Evolutionary conservation across 768 basidiomycete genomes (phyloP), one percentile per base, ranked within the genome.

Genomic region (Tylopilus vinaceipallidus): DNA sequence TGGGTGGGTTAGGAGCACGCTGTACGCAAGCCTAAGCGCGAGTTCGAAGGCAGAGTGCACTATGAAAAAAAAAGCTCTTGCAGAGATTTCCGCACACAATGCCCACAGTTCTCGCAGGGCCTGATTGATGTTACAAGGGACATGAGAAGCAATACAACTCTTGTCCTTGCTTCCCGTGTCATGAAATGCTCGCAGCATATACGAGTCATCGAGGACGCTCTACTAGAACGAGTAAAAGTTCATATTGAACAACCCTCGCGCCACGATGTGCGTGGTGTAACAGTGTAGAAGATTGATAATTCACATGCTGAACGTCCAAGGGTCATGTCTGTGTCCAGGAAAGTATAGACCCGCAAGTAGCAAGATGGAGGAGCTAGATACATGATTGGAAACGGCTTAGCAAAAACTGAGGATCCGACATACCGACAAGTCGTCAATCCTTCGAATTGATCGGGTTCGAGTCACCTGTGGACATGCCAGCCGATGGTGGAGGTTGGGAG

Each of bases 401-500:
- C n/a, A n/a, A n/a, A n/a, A n/a, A n/a, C n/a, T n/a, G n/a, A n/a
- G n/a, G n/a, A n/a, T n/a, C n/a, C n/a, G 38, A 20, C 12, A 36
- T 41, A 45, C 41, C 9, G 24, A 45, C 50, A 6, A 36, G 17
- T 39, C 39, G 39, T 50, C 29, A 39, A 8, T 29, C 39, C 8
- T 32, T 39, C 9, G 23, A 39, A 36, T 46, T 20, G 26, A 13
- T 35, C 3, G 44, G 35, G 4, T 43, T 47, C n/a, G 58, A 30
- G 7, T 52, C 54, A 3, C 35, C 33, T 26, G 42, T 20, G 33
- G 54, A 35, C 65, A 66, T 66, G 35, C 35, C 55, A 0, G 48
- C 50, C 19, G 49, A 56, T 17, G 55, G 62, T 14, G 24, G 44
- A 35, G 63, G 68, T 27, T 69, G 66, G 32, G 55, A 54, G 13